Percentiles rank a stretch among this genome's conserved stretches.
Evolutionary conservation across 108 stramenopile genomes (phyloP).

Genomic region (Fistulifera pelliculosa): DNA sequence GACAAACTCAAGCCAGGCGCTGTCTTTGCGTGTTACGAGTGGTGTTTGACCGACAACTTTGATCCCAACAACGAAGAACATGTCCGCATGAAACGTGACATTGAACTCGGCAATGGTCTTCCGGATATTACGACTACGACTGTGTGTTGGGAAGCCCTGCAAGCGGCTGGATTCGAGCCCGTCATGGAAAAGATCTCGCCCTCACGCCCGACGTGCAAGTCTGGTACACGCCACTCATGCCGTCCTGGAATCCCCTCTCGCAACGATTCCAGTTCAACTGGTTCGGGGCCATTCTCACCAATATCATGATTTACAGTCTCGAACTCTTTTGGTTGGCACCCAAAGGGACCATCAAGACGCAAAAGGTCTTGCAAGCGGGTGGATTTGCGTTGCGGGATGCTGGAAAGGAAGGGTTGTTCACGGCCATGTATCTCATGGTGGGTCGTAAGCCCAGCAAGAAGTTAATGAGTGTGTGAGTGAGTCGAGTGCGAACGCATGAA

Average conservation of each 20-base stretch:
- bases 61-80: slow-evolving; percentile 59
- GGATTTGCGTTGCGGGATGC: slow-evolving; percentile 70
- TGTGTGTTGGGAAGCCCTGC: slow-evolving; percentile 55
- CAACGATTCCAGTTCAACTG: slow-evolving; percentile 88
- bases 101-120: slow-evolving; percentile 85
- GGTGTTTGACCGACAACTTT: slow-evolving; percentile 86
- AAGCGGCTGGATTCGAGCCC: slow-evolving; percentile 69
- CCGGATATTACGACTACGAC: slow-evolving; percentile 67
- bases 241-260: slow-evolving; percentile 78
- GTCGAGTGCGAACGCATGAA: no score
- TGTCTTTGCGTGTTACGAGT: slow-evolving; percentile 84
- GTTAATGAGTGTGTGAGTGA: no score
- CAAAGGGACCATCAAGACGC: slow-evolving; percentile 73
- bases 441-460: slow-evolving; percentile 50
- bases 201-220: slow-evolving; percentile 32
- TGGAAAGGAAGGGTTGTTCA: slow-evolving; percentile 67
- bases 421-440: slow-evolving; percentile 86
- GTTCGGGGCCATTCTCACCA: slow-evolving; percentile 61
- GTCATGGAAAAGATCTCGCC: slow-evolving; percentile 67
- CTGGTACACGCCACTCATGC: slow-evolving; percentile 72
- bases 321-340: slow-evolving; percentile 63
- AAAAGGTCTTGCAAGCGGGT: slow-evolving; percentile 79
- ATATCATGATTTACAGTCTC: slow-evolving; percentile 26
- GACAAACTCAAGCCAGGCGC: slow-evolving; percentile 76
- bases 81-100: slow-evolving; percentile 71